Evolutionary conservation across 352 stramenopile species (phyloP).

Genomic region (Peronospora tabacina): DNA sequence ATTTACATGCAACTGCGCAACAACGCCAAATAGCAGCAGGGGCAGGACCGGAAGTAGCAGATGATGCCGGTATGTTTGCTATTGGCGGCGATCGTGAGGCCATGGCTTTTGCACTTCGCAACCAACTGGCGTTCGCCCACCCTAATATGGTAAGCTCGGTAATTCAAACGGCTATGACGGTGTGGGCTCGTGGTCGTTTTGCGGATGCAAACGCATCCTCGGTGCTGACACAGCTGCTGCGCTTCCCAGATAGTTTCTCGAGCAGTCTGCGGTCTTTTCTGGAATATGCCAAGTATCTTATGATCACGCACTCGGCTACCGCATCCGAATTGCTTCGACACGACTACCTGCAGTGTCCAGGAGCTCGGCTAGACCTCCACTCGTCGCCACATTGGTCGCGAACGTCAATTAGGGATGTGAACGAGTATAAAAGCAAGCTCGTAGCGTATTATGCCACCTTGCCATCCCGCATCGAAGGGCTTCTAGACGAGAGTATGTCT

Average conservation of each 20-base stretch:
- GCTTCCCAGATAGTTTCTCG: slow-evolving; percentile 27
- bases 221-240: slow-evolving; percentile 32
- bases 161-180: slow-evolving; percentile 31
- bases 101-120: slow-evolving; percentile 12
- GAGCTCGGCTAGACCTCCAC: slow-evolving; percentile 7
- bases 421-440: slow-evolving; percentile 36
- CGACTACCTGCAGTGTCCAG: slow-evolving; percentile 33
- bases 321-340: slow-evolving; percentile 46
- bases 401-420: slow-evolving; percentile 23
- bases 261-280: slow-evolving; percentile 45
- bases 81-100: slow-evolving; percentile 6
- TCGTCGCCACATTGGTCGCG: slow-evolving; percentile 9
- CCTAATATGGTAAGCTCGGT: slow-evolving; percentile 32
- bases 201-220: slow-evolving; percentile 26
- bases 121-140: slow-evolving; percentile 16
- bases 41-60: slow-evolving; percentile 9
- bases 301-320: slow-evolving; percentile 31
- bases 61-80: not conserved
- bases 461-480: slow-evolving; percentile 12
- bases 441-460: slow-evolving; percentile 33
- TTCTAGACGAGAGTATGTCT: slow-evolving; percentile 10
- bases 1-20: slow-evolving; percentile 7
- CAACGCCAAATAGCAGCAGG: slow-evolving; percentile 14
- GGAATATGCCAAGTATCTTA: slow-evolving; percentile 60
- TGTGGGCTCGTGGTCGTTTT: slow-evolving; percentile 41